Conservation (phyloP, 1,139 yeast species). For the Lodderomyces orthopsilosis region DNA sequence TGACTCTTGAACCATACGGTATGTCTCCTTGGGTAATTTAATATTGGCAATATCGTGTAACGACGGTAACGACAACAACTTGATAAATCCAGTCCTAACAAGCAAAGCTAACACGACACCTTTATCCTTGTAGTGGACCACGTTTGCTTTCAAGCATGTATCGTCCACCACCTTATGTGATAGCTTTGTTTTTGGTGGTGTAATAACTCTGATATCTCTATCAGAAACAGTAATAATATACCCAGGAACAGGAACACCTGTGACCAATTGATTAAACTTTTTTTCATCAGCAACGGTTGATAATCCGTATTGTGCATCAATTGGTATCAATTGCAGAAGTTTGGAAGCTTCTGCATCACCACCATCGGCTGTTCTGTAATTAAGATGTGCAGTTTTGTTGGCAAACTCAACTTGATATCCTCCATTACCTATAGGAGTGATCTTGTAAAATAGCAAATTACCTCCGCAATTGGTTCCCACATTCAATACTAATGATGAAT, state of each 20-base stretch:
- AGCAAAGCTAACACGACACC: constrained; percentile 40
- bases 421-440: constrained; percentile 67
- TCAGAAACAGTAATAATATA: constrained; percentile 56
- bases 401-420: constrained; percentile 62
- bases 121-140: constrained; percentile 25
- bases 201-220: constrained; percentile 63
- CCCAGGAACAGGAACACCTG: constrained; percentile 64
- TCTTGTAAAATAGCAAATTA: constrained; percentile 59
- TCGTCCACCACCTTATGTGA: constrained; percentile 67
- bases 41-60: constrained; percentile 38
- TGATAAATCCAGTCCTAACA: constrained; percentile 38
- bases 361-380: constrained; percentile 32
- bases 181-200: constrained; percentile 57
- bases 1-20: constrained; percentile 22
- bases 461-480: constrained; percentile 84
- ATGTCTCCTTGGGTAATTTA: constrained; percentile 34
- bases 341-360: constrained; percentile 42
- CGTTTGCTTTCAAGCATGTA: constrained; percentile 50
- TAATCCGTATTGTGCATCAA: constrained; percentile 56
- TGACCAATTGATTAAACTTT: constrained; percentile 57
- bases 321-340: constrained; percentile 55
- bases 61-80: constrained; percentile 38
- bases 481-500: constrained; percentile 66
- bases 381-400: constrained; percentile 44
- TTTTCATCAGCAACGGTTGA: constrained; percentile 64